phyloP scores from a whole-genome alignment of 192 early-diverging fungal species.

The Podila epigama region DNA sequence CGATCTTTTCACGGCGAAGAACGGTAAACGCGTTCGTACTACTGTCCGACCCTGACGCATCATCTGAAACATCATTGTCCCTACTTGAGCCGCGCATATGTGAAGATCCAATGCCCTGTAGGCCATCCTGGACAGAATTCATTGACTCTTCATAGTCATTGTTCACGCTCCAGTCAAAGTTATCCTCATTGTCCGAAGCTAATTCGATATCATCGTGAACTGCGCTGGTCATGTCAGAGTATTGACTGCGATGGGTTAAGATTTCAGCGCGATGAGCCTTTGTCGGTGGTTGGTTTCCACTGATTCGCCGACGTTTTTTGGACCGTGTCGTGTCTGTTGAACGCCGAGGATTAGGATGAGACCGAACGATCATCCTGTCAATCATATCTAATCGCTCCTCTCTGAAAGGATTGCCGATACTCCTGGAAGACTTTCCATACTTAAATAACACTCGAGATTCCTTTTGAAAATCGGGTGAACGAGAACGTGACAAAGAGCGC shows the following conservation, averaged over 20 bases:
- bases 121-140: no score
- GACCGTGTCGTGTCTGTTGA: slow-evolving; percentile 6
- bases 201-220: not conserved
- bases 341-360: not conserved
- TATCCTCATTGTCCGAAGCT: no score
- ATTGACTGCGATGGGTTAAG: not conserved
- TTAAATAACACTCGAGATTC: not conserved
- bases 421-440: not conserved
- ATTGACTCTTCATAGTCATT: not conserved
- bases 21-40: no score
- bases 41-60: no score
- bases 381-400: slow-evolving; percentile 22
- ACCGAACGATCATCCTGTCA: slow-evolving; percentile 27
- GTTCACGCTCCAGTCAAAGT: no score
- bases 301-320: slow-evolving; percentile 3
- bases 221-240: not conserved
- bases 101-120: no score
- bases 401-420: not conserved
- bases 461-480: no score
- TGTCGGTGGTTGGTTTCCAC: not conserved
- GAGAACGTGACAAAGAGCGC: not conserved
- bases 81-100: no score
- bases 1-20: no score
- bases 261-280: not conserved
- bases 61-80: no score